Base-by-base conservation (phyloP, 306 rosid genomes). In the Hippophae tibetana region DNA sequence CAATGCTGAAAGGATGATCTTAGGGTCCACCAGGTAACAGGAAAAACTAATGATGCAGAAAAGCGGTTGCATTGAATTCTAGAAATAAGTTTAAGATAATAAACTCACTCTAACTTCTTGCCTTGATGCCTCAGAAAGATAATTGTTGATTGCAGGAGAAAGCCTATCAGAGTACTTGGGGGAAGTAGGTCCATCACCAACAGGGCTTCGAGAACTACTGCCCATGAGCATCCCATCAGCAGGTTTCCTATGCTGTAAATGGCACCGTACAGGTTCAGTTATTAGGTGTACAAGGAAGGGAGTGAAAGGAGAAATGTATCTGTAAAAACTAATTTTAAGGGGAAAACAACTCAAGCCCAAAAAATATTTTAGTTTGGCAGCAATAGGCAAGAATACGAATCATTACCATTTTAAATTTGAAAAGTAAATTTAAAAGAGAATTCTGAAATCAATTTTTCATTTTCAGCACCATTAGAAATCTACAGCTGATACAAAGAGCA, bases 111-210 rank as follows among this genome's bases (percentile, higher is more conserved):
- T 83, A 76, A 92, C 90, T 81, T 92, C 96, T 77, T 87, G 98
- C 72, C 98, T 80, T 12, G 98, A 92, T 47, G 98, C 98, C 75
- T 92, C 98, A 43, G 96, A 92, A 56, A 92, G 78, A 80, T 92
- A 92, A 74, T 80, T 92, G 87, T 92, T 87, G 66, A 92, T 84
- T 25, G 98, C 86, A 47, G 98, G 98, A 63, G 98, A 92, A 53
- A 92, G 98, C 73, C 87, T 81, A 65, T 92, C 98, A 58, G 98
- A 87, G 74, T 92, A 92, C 70, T 92, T 92, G 8, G 98, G 98
- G 66, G 98, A 49, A 49, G 53, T 77, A 69, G 96, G 89, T 56
- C 78, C 79, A 75, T 92, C 98, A 40, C 84, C 96, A 52, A 85
- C 86, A 54, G 96, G 84, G 54, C 84, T 87, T 59, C 95, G 96